Percentiles rank a stretch among this genome's conserved stretches.
phyloP scores from a whole-genome alignment of 208 protist genomes.

The Polymyxa betae region DNA sequence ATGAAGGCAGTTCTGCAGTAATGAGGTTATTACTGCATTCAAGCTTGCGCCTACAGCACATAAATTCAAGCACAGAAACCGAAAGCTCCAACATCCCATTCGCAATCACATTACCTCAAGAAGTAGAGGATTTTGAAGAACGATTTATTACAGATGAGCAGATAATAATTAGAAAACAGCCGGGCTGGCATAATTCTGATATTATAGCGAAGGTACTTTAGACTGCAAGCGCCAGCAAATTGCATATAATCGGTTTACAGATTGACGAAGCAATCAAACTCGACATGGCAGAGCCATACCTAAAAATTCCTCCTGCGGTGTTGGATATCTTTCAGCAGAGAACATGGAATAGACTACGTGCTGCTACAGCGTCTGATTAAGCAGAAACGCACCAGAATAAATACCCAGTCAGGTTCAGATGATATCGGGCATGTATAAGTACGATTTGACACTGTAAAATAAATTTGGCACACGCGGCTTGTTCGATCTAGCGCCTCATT shows the following conservation, averaged over 20 bases:
- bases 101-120: neutral
- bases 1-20: neutral
- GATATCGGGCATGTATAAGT: neutral
- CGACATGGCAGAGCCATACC: too few species aligned
- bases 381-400: neutral
- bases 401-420: neutral
- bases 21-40: neutral
- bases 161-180: too few species aligned
- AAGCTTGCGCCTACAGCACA: neutral
- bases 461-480: neutral
- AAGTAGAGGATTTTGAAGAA: neutral
- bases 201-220: too few species aligned
- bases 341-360: too few species aligned
- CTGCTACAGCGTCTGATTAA: too few species aligned
- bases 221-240: too few species aligned
- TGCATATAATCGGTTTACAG: too few species aligned
- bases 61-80: neutral
- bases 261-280: too few species aligned
- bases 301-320: too few species aligned
- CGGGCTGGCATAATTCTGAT: too few species aligned
- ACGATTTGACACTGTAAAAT: neutral
- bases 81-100: neutral
- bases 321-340: too few species aligned
- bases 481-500: neutral
- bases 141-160: too few species aligned